Evolutionary conservation across 257 asterid species (phyloP).

Genomic region (Nicotiana attenuata): DNA sequence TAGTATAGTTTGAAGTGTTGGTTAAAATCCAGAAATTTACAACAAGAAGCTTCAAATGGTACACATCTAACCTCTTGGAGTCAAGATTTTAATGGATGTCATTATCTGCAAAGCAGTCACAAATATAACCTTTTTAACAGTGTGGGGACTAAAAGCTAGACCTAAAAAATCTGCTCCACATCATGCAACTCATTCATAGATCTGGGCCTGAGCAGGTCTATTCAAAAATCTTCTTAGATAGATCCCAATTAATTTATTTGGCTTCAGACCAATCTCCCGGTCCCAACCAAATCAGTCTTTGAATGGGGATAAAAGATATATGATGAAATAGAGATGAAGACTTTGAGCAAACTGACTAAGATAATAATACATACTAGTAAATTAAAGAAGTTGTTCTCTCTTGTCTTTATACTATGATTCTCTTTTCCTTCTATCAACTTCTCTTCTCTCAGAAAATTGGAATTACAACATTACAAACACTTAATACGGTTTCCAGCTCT

Average conservation of each 20-base stretch:
- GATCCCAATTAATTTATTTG: slow-evolving; percentile 21
- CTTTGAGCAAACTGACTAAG: neutral
- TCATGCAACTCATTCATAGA: slow-evolving; percentile 26
- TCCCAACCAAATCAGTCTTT: slow-evolving; percentile 21
- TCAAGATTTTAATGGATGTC: neutral
- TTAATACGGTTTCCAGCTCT: neutral
- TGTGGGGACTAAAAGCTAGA: slow-evolving; percentile 38
- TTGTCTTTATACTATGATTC: neutral
- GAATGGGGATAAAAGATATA: neutral
- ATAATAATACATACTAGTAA: neutral
- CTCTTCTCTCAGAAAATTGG: neutral
- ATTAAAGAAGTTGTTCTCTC: neutral
- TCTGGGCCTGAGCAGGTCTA: slow-evolving; percentile 33
- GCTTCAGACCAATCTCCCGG: slow-evolving; percentile 19
- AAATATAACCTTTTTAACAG: slow-evolving; percentile 21
- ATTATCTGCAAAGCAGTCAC: slow-evolving; percentile 6
- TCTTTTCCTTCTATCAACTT: neutral
- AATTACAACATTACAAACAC: neutral
- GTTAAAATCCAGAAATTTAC: neutral
- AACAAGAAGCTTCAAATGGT: slow-evolving; percentile 9
- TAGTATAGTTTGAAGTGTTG: neutral
- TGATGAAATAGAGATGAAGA: neutral
- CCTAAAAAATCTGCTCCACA: slow-evolving; percentile 22
- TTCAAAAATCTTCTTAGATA: slow-evolving; percentile 11
- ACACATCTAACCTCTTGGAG: slow-evolving; percentile 6